A percentile compares a stretch with the other conserved stretches of the same genome.
Conservation (phyloP, 805 yeast genomes). For the Cyberlindnera nakhonratchasimensis region DNA sequence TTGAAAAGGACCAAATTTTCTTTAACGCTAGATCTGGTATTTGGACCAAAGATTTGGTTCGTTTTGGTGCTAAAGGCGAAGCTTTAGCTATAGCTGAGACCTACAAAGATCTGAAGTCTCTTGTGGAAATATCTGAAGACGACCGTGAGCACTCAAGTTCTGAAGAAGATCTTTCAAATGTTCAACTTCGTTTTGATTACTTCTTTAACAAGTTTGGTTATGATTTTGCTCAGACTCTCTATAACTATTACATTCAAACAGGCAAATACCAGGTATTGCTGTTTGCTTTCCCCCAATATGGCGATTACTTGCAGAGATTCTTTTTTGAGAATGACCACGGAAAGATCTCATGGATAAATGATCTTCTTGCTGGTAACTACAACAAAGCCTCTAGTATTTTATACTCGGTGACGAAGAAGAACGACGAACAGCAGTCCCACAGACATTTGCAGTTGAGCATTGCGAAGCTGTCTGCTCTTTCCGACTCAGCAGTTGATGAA, state of each 20-base stretch:
- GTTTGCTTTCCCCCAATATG: conserved; percentile 52
- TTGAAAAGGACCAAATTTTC: conserved; percentile 20
- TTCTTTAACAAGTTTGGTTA: conserved; percentile 64
- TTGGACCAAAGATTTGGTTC: conserved; percentile 62
- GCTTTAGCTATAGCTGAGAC: conserved; percentile 63
- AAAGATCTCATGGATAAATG: conserved; percentile 69
- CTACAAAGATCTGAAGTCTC: conserved; percentile 60
- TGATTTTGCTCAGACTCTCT: conserved; percentile 63
- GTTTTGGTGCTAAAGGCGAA: conserved; percentile 45
- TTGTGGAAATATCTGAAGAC: conserved; percentile 51
- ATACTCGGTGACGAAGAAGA: conserved; percentile 37
- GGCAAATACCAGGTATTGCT: conserved; percentile 54
- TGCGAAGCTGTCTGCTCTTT: conserved; percentile 65
- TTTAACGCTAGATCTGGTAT: conserved; percentile 32
- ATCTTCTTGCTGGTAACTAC: conserved; percentile 51
- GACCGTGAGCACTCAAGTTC: conserved; percentile 32
- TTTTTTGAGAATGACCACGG: conserved; percentile 47
- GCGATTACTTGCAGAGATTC: conserved; percentile 47
- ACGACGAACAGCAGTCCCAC: conserved; percentile 41
- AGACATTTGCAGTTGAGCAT: conserved; percentile 60
- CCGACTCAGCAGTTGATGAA: conserved; percentile 24
- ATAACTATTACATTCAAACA: conserved; percentile 50
- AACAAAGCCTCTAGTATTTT: conserved; percentile 48
- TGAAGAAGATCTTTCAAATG: conserved; percentile 20
- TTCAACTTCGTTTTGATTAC: conserved; percentile 35